phyloP scores from a whole-genome alignment of 768 basidiomycete species.

The Suillus luteus region DNA sequence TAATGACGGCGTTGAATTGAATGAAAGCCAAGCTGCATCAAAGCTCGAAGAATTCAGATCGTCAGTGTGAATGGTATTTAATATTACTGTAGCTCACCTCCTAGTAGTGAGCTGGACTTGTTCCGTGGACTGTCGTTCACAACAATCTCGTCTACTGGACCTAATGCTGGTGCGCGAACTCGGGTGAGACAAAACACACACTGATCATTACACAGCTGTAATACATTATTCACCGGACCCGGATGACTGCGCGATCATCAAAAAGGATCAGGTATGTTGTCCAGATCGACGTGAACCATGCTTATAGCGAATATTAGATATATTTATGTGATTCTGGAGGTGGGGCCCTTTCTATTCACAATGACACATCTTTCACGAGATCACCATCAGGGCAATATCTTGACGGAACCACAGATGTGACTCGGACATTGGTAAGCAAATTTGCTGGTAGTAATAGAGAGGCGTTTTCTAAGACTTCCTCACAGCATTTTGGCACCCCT shows the following conservation, averaged over 20 bases:
- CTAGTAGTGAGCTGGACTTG: slow-evolving; percentile 63
- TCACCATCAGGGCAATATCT: slow-evolving; percentile 65
- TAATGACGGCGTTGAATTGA: slow-evolving; percentile 56
- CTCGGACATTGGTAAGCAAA: slow-evolving; percentile 74
- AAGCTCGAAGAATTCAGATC: slow-evolving; percentile 78
- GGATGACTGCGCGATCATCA: slow-evolving; percentile 69
- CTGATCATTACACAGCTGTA: slow-evolving; percentile 55
- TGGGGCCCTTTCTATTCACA: slow-evolving; percentile 24
- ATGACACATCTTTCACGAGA: background rate
- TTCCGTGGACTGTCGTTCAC: slow-evolving; percentile 90
- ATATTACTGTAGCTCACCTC: slow-evolving; percentile 4
- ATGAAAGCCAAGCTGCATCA: slow-evolving; percentile 80
- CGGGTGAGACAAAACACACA: background rate
- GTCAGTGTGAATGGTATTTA: slow-evolving; percentile 46
- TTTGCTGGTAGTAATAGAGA: background rate
- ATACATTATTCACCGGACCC: slow-evolving; percentile 91
- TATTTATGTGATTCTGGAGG: slow-evolving; percentile 90
- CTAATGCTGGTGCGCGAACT: slow-evolving; percentile 76
- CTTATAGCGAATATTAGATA: slow-evolving; percentile 45
- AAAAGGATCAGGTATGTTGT: slow-evolving; percentile 62
- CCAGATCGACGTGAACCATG: background rate
- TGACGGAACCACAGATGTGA: slow-evolving; percentile 96
- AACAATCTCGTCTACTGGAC: slow-evolving; percentile 91
- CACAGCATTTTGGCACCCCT: slow-evolving; percentile 86
- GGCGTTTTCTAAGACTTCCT: slow-evolving; percentile 2